Conservation (phyloP, 179 eudicot genomes). For the Pouteria campechiana region DNA sequence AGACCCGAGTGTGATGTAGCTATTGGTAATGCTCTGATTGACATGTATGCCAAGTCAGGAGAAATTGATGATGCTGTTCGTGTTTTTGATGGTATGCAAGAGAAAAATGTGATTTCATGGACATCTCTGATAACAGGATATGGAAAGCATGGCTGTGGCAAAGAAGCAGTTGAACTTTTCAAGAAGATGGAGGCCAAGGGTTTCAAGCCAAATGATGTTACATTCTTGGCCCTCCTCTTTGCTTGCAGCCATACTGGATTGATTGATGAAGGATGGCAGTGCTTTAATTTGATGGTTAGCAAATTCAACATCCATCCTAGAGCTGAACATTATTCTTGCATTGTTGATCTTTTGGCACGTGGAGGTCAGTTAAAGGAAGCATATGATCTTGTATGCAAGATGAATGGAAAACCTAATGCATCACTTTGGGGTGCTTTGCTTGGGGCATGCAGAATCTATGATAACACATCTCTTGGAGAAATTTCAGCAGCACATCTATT, state of each 20-base stretch:
- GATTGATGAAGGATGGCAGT: constrained; percentile 36
- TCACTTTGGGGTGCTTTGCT: constrained; percentile 49
- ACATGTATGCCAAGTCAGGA: constrained; percentile 73
- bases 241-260: constrained; percentile 68
- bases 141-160: constrained; percentile 51
- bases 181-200: constrained; percentile 50
- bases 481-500: constrained; percentile 30
- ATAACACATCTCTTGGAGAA: constrained; percentile 32
- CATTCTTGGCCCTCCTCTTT: constrained; percentile 52
- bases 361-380: constrained; percentile 56
- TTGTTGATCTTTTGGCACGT: constrained; percentile 54
- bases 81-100: constrained; percentile 32
- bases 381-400: constrained; percentile 19
- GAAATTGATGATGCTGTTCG: constrained; percentile 35
- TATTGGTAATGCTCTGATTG: constrained; percentile 57
- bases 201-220: constrained; percentile 45
- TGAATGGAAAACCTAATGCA: constrained; percentile 32
- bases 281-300: constrained; percentile 34
- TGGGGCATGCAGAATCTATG: constrained; percentile 50
- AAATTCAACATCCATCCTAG: constrained; percentile 40
- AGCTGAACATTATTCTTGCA: constrained; percentile 51
- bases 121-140: constrained; percentile 53
- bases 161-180: constrained; percentile 28
- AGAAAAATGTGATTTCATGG: constrained; percentile 66
- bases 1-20: constrained; percentile 30